A percentile compares a stretch with the other conserved stretches of the same genome.
These are phyloP conservation scores for Physcomitrellopsis africana DNA, from an alignment of 225 moss, liverwort and hornwort species.

Conservation along the genomic window DNA sequence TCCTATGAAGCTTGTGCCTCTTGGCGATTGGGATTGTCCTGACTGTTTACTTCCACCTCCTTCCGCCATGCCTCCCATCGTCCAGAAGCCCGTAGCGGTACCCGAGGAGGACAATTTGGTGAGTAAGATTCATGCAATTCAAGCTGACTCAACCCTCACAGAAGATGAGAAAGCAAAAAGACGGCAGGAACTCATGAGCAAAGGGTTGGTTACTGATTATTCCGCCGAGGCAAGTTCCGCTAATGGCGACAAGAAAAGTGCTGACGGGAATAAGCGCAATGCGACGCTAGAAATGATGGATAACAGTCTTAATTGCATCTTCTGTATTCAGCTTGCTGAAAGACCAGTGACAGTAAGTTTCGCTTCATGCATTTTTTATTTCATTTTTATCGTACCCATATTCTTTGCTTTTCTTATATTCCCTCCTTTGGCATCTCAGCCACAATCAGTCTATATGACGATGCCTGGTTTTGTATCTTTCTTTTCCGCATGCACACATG, in stretches of 20 bases:
- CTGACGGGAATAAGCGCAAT: slow-evolving; percentile 53
- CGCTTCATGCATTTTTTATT: too few relatives aligned
- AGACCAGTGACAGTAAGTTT: slow-evolving; percentile 88
- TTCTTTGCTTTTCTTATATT: not conserved
- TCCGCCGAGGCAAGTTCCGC: not conserved
- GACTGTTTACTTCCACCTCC: slow-evolving; percentile 63
- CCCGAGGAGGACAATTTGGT: slow-evolving; percentile 47
- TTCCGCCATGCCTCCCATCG: not conserved
- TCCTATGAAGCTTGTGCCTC: slow-evolving; percentile 65
- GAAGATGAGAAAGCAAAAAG: slow-evolving; percentile 84
- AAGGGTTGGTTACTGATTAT: slow-evolving; percentile 39
- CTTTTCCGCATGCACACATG: too few relatives aligned
- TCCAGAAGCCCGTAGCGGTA: slow-evolving; percentile 2
- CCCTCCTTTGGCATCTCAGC: not conserved
- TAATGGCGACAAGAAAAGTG: slow-evolving; percentile 24
- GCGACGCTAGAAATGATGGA: slow-evolving; percentile 76
- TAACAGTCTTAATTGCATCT: slow-evolving; percentile 83
- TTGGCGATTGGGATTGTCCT: slow-evolving; percentile 80
- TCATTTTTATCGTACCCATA: not conserved
- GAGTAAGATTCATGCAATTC: slow-evolving; percentile 73
- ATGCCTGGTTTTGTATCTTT: too few relatives aligned
- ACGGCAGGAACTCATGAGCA: slow-evolving; percentile 86
- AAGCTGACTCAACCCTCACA: slow-evolving; percentile 64
- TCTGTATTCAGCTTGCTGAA: slow-evolving; percentile 94
- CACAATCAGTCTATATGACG: not conserved